These are phyloP conservation scores for Calonectria honghensis DNA, from an alignment of 2,329 filamentous ascomycete species.

Conservation along the genomic window DNA sequence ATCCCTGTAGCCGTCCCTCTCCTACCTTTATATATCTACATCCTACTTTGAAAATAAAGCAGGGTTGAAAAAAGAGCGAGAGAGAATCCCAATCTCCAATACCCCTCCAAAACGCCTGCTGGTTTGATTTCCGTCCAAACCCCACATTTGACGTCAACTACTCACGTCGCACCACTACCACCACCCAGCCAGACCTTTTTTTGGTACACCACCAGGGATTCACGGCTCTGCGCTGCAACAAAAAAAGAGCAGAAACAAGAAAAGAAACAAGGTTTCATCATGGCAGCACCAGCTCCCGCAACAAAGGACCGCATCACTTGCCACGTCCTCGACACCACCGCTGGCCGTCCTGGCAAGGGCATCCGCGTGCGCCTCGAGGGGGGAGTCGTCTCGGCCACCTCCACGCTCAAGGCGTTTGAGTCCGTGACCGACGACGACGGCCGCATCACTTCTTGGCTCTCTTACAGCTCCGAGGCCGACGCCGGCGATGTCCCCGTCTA, in stretches of 20 bases:
- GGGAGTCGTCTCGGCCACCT: conserved; percentile 56
- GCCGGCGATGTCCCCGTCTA: conserved; percentile 75
- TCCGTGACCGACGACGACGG: conserved; percentile 86
- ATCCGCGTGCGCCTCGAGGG: conserved; percentile 81
- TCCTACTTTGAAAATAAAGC: neutral
- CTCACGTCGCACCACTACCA: conserved; percentile 40
- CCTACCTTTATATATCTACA: neutral
- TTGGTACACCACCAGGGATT: conserved; percentile 21
- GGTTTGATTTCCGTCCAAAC: conserved; percentile 23
- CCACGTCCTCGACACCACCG: conserved; percentile 89
- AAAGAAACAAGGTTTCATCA: conserved; percentile 24
- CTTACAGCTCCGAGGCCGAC: conserved; percentile 70
- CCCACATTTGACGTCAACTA: conserved; percentile 46
- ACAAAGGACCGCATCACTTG: conserved; percentile 84
- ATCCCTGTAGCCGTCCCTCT: too few species aligned
- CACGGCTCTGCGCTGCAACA: neutral
- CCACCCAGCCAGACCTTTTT: conserved; percentile 8
- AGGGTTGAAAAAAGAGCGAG: neutral
- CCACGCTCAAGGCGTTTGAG: conserved; percentile 72
- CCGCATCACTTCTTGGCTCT: conserved; percentile 81
- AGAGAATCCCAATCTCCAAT: neutral
- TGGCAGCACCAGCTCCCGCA: conserved; percentile 43
- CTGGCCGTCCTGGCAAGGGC: conserved; percentile 79
- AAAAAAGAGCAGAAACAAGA: neutral
- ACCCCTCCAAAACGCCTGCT: conserved; percentile 9